Base-by-base conservation (phyloP, 139 green algal genomes). In the Chlorella vulgaris region DNA sequence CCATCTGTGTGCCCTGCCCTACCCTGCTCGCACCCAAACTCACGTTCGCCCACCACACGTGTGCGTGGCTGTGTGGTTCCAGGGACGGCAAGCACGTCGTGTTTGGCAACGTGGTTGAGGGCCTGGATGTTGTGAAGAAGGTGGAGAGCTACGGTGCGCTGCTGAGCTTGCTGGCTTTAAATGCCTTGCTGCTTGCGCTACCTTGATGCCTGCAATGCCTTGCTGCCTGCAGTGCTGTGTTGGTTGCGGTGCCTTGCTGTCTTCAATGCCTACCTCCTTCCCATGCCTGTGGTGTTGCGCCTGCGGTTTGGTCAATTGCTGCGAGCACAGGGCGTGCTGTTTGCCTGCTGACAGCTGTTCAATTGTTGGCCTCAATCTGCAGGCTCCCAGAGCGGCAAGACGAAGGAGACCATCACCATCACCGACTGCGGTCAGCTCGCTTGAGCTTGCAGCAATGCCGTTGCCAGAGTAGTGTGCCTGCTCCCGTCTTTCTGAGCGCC, bases 1-100 rank as follows among this genome's bases (percentile, higher is more conserved):
- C n/a, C n/a, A n/a, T n/a, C n/a, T n/a, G n/a, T n/a, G n/a, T n/a
- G n/a, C n/a, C n/a, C n/a, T n/a, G n/a, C n/a, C n/a, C n/a, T n/a
- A n/a, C n/a, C n/a, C n/a, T n/a, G n/a, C n/a, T n/a, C n/a, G n/a
- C n/a, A n/a, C n/a, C n/a, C n/a, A n/a, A n/a, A n/a, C n/a, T n/a
- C n/a, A n/a, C n/a, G 51, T 31, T 21, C 15, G 47, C 63, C 5
- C 35, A 33, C 33, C 21, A 24, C n/a, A 40, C 19, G 5, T 28
- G 62, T 69, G 29, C 28, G 5, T 29, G 7, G 29, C 62, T 40
- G 7, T 69, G 62, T 7, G 10, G 55, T 5, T 29, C 18, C 55
- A 65, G 55, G 55, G 55, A 65, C 55, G 94, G 92, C 63, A 98
- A 98, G 92, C 96, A 99, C 86, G 92, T 96, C 2, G 92, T 98